Base-by-base conservation (phyloP, 2,329 filamentous ascomycete species). In the Ustulina deusta region DNA sequence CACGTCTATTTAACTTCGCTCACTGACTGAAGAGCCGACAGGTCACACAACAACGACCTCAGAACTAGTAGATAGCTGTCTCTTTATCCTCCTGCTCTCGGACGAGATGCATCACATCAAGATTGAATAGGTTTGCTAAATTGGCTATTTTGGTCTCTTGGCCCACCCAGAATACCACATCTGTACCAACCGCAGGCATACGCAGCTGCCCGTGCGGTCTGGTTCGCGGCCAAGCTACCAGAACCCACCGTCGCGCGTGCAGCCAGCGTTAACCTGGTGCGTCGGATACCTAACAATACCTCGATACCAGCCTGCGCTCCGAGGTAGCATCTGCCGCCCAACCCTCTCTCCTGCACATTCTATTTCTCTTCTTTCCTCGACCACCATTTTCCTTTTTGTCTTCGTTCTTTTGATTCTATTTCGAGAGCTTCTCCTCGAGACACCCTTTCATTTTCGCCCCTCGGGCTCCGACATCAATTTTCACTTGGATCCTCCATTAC, bases 211-310 rank as follows among this genome's bases (percentile, higher is more conserved):
- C 15, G 46, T 38, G 60, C 25, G 60, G 60, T 51, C 57, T 32
- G 27, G 20, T 61, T 65, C 61, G 62, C 44, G 17, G 60, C 62
- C 62, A 56, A 65, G 66, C 56, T 58, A 42, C 59, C 32, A 36
- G 32, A 69, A 56, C 52, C 65, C 68, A 69, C 65, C 51, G 49
- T 22, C 58, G 62, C 65, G 65, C 65, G 60, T 71, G 63, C 57
- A 61, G 46, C 60, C 57, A 61, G 66, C 66, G 66, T 64, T 63
- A 66, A 71, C 61, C 54, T 27, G 63, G 44, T 48, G 57, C 54
- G 52, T 61, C 49, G 52, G 51, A 46, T 36, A 34, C 63, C 27
- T 46, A 49, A 60, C 56, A 49, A 52, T 59, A 38, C 20, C 42
- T 34, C 29, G 10, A 38, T 57, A 46, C 61, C 51, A 36, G 57